Percentiles rank a stretch among this genome's conserved stretches.
phyloP scores from a whole-genome alignment of 345 rosid species.

The Salix suchowensis region DNA sequence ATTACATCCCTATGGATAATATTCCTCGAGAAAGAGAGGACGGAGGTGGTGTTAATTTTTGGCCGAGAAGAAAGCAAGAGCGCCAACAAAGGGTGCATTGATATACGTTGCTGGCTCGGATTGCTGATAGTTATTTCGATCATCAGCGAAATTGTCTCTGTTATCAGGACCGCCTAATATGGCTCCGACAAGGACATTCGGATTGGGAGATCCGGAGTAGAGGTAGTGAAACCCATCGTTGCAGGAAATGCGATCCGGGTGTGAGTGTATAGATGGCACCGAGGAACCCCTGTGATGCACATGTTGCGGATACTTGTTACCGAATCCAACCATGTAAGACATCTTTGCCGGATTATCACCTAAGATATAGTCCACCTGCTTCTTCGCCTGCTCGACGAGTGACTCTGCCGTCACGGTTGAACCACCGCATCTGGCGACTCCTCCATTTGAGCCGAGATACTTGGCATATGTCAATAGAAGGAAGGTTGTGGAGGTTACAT shows the following conservation, averaged over 20 bases:
- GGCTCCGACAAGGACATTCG: slow-evolving; percentile 81
- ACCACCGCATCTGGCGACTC: slow-evolving; percentile 38
- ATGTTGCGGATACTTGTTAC: slow-evolving; percentile 59
- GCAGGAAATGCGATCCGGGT: slow-evolving; percentile 70
- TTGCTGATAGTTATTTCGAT: slow-evolving; percentile 71
- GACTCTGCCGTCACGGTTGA: slow-evolving; percentile 33
- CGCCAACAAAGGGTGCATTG: slow-evolving; percentile 89
- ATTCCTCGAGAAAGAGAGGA: background rate
- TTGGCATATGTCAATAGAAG: slow-evolving; percentile 81
- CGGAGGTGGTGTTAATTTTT: slow-evolving; percentile 3
- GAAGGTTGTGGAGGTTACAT: slow-evolving; percentile 85
- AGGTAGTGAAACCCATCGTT: slow-evolving; percentile 61
- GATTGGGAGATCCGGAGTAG: slow-evolving; percentile 69
- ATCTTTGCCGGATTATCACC: slow-evolving; percentile 76
- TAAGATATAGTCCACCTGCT: slow-evolving; percentile 75
- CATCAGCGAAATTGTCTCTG: slow-evolving; percentile 66
- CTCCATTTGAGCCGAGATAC: slow-evolving; percentile 47
- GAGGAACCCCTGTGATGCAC: slow-evolving; percentile 94
- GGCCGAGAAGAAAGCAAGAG: slow-evolving; percentile 60
- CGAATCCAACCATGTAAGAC: slow-evolving; percentile 93
- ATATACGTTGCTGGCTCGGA: slow-evolving; percentile 95
- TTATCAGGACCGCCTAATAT: slow-evolving; percentile 86
- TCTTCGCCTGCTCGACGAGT: slow-evolving; percentile 50
- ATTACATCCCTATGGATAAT: background rate
- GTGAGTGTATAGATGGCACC: slow-evolving; percentile 57